These are phyloP conservation scores for Trichoderma parareesei DNA, from an alignment of 495 filamentous ascomycete species.

Conservation along the genomic window DNA sequence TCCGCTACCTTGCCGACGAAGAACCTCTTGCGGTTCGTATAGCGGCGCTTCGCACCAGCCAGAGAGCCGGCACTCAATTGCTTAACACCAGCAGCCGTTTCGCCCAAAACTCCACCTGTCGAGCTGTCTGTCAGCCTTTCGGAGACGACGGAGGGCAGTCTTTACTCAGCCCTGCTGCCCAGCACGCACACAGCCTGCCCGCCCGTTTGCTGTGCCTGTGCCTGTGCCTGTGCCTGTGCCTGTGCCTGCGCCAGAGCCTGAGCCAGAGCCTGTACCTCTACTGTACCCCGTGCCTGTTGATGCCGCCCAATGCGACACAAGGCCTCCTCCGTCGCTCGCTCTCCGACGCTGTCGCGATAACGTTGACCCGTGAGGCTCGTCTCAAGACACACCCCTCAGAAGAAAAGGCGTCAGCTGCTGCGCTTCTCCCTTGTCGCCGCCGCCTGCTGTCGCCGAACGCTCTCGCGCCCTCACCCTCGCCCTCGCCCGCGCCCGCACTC, in stretches of 20 bases:
- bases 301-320: background rate
- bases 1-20: too few species aligned
- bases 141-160: background rate
- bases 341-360: background rate
- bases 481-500: too few species aligned
- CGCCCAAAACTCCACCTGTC: background rate
- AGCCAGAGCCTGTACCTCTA: background rate
- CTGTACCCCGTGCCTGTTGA: background rate
- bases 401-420: background rate
- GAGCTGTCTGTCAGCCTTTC: conserved; percentile 2
- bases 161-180: background rate
- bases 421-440: background rate
- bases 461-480: background rate
- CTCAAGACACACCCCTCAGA: background rate
- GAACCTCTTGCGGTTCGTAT: too few species aligned
- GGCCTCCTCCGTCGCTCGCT: background rate
- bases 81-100: background rate
- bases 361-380: conserved; percentile 5
- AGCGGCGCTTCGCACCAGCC: too few species aligned
- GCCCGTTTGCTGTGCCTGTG: too few species aligned
- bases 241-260: background rate
- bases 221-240: background rate
- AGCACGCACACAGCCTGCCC: background rate
- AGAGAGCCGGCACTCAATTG: too few species aligned
- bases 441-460: background rate